Percentiles rank a stretch among this genome's conserved stretches.
phyloP scores from a whole-genome alignment of 192 early-diverging fungal genomes.

The Mortierella claussenii region DNA sequence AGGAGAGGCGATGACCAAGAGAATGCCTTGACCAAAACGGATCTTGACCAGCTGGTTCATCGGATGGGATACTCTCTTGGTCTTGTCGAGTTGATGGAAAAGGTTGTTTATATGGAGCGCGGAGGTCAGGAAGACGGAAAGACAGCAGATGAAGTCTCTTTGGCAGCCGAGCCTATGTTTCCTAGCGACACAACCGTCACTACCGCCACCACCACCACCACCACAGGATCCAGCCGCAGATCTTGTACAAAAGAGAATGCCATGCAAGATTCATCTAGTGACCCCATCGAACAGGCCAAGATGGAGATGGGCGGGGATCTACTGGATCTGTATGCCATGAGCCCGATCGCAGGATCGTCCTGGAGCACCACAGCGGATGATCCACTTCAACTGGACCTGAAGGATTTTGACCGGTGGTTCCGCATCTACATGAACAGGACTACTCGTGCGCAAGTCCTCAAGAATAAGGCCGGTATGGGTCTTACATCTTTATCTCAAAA shows the following conservation, averaged over 20 bases:
- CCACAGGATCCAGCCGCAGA: background rate
- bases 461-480: background rate
- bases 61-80: conserved; percentile 29
- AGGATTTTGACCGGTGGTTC: conserved; percentile 49
- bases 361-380: conserved; percentile 14
- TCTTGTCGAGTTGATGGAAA: conserved; percentile 35
- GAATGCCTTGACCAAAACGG: background rate
- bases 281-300: conserved; percentile 6
- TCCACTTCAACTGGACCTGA: conserved; percentile 8
- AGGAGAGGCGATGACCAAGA: conserved; percentile 7
- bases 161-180: too few species aligned
- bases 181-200: background rate
- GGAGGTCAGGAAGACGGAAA: background rate
- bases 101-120: conserved; percentile 1
- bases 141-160: background rate
- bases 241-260: background rate
- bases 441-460: conserved; percentile 12
- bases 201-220: background rate
- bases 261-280: background rate
- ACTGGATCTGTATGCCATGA: conserved; percentile 15
- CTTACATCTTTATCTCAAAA: background rate
- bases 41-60: conserved; percentile 24
- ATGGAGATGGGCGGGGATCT: conserved; percentile 46
- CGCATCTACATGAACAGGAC: conserved; percentile 20
- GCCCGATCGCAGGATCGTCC: conserved; percentile 15